Evolutionary conservation across 2,329 filamentous ascomycete genomes (phyloP).

Genomic region (Trichoderma cornu-damae): DNA sequence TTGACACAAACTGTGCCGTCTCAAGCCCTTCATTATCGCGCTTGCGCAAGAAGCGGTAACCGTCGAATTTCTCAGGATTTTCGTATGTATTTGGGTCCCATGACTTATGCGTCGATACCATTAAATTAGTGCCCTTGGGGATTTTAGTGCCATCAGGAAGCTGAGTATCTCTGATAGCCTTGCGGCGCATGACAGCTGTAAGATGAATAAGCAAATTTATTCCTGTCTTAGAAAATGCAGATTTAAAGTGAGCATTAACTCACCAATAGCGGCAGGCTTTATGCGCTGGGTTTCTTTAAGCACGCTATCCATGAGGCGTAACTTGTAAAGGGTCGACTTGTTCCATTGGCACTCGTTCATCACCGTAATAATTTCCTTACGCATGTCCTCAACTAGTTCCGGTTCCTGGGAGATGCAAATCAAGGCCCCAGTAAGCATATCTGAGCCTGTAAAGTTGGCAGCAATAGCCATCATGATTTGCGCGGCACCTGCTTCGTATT

Average conservation of each 20-base stretch:
- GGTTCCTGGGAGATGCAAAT: conserved; percentile 23
- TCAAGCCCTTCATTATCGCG: conserved; percentile 13
- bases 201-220: conserved; percentile 21
- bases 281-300: conserved; percentile 26
- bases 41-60: conserved; percentile 22
- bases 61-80: conserved; percentile 23
- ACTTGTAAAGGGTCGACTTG: conserved; percentile 23
- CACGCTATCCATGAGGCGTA: conserved; percentile 27
- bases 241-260: neutral
- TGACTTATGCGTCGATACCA: conserved; percentile 20
- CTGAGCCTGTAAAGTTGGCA: conserved; percentile 25
- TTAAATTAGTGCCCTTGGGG: conserved; percentile 12
- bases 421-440: conserved; percentile 22
- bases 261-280: conserved; percentile 24
- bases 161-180: too few species aligned
- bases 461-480: conserved; percentile 24
- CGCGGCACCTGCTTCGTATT: conserved; percentile 15
- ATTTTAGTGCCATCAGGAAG: conserved; percentile 18
- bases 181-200: conserved; percentile 11
- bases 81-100: conserved; percentile 21
- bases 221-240: neutral
- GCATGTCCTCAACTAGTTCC: conserved; percentile 22
- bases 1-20: conserved; percentile 30
- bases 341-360: conserved; percentile 20
- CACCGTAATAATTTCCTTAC: conserved; percentile 24